Evolutionary conservation across 495 filamentous ascomycete species (phyloP).

Genomic region (Pyrenopolyporus hunteri): DNA sequence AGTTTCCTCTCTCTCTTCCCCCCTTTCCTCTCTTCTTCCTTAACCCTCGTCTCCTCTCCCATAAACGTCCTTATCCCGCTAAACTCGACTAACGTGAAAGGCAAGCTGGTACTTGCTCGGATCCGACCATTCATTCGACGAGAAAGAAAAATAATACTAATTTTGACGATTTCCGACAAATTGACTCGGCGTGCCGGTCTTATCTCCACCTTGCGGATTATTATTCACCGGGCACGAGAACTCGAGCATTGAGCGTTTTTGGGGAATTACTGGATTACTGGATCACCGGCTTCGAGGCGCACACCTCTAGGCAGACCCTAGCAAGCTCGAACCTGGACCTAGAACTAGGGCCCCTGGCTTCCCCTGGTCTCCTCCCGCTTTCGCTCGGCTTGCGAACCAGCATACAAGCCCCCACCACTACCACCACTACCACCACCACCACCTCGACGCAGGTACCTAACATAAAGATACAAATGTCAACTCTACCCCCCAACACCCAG

Average conservation of each 20-base stretch:
- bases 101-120: slow-evolving; percentile 61
- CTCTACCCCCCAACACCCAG: slow-evolving; percentile 61
- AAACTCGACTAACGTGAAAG: slow-evolving; percentile 51
- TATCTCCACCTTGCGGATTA: slow-evolving; percentile 30
- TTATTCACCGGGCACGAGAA: slow-evolving; percentile 41
- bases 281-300: slow-evolving; percentile 36
- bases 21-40: slow-evolving; percentile 47
- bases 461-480: slow-evolving; percentile 65
- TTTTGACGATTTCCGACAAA: slow-evolving; percentile 43
- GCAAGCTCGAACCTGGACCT: slow-evolving; percentile 47
- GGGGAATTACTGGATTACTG: slow-evolving; percentile 37
- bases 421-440: slow-evolving; percentile 49
- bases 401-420: slow-evolving; percentile 48
- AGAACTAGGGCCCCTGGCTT: slow-evolving; percentile 47
- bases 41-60: slow-evolving; percentile 30
- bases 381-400: slow-evolving; percentile 51
- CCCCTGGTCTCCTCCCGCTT: slow-evolving; percentile 50
- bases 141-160: slow-evolving; percentile 50
- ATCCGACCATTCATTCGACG: slow-evolving; percentile 58
- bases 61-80: slow-evolving; percentile 33
- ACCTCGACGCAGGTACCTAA: slow-evolving; percentile 52
- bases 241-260: slow-evolving; percentile 38
- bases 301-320: slow-evolving; percentile 35
- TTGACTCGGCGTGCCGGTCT: slow-evolving; percentile 22
- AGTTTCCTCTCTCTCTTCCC: slow-evolving; percentile 21